These are phyloP conservation scores for Novymonas esmeraldas DNA, from an alignment of 208 protist species.

Conservation along the genomic window DNA sequence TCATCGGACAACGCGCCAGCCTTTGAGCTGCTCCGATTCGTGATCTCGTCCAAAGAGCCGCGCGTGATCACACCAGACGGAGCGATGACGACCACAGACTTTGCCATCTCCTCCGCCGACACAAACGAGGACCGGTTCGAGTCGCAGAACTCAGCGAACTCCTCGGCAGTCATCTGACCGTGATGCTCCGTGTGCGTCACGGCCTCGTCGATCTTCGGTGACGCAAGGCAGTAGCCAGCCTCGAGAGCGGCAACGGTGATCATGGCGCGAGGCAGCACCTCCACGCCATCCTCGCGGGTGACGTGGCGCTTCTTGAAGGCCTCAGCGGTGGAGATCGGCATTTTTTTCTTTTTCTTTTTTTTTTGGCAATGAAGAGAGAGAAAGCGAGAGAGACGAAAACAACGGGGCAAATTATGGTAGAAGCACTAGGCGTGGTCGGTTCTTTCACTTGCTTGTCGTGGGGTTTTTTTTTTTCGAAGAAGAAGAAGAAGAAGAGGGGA, in stretches of 20 bases:
- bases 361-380: neutral
- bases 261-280: conserved; percentile 58
- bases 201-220: conserved; percentile 67
- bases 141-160: conserved; percentile 76
- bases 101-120: conserved; percentile 67
- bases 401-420: neutral
- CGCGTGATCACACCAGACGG: conserved; percentile 77
- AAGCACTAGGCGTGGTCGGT: too few species aligned
- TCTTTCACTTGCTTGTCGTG: neutral
- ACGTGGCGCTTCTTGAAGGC: conserved; percentile 76
- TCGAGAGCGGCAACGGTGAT: conserved; percentile 81
- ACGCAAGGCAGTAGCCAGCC: conserved; percentile 70
- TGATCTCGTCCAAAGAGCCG: conserved; percentile 67
- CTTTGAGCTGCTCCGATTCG: conserved; percentile 45
- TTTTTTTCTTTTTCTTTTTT: too few species aligned
- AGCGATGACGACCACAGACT: conserved; percentile 66
- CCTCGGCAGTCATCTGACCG: conserved; percentile 74
- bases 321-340: conserved; percentile 61
- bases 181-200: conserved; percentile 45
- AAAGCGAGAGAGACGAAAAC: conserved; percentile 5
- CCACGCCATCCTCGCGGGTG: conserved; percentile 66
- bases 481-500: too few species aligned
- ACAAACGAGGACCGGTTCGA: conserved; percentile 48
- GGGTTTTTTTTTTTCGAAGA: too few species aligned
- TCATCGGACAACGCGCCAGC: conserved; percentile 53